A percentile compares a stretch with the other conserved stretches of the same genome.
Evolutionary conservation across 441 rosid species (phyloP).

Genomic region (Populus hybrid): DNA sequence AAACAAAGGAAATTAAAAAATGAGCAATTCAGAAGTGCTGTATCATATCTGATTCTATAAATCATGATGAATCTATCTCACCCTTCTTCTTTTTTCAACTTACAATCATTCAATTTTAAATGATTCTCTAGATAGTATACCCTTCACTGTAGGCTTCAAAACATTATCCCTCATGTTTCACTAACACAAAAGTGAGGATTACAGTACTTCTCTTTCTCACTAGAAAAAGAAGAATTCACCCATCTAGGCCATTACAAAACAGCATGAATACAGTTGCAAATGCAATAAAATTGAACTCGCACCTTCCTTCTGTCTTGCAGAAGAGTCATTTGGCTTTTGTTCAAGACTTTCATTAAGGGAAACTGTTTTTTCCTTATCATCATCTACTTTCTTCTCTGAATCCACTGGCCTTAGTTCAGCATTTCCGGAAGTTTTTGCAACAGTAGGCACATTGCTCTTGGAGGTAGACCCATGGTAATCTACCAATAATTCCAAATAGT

Average conservation of each 20-base stretch:
- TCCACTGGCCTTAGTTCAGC: conserved; percentile 27
- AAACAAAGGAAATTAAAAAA: not conserved
- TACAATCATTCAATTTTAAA: not conserved
- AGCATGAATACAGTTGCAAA: not conserved
- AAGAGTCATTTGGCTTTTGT: conserved; percentile 56
- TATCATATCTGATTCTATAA: not conserved
- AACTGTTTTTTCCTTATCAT: conserved; percentile 26
- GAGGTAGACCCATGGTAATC: conserved; percentile 40
- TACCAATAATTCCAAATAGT: conserved; percentile 27
- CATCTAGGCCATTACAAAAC: not conserved
- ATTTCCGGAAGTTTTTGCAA: conserved; percentile 26
- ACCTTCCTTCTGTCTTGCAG: conserved; percentile 77
- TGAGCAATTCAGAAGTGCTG: not conserved
- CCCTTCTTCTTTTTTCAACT: not conserved
- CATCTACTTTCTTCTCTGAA: conserved; percentile 28
- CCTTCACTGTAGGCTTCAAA: not conserved
- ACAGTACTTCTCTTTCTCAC: not conserved
- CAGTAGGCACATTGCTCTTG: conserved; percentile 27
- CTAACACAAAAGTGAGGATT: not conserved
- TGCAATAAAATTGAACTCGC: conserved; percentile 10
- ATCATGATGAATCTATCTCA: conserved; percentile 3
- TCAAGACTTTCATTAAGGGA: conserved; percentile 33
- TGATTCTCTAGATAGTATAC: not conserved
- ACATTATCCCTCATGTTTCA: not conserved
- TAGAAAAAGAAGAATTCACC: not conserved